Percentiles rank a stretch among this genome's conserved stretches.
Evolutionary conservation across 2,329 filamentous ascomycete species (phyloP).

Genomic region (Ambrosiella xylebori): DNA sequence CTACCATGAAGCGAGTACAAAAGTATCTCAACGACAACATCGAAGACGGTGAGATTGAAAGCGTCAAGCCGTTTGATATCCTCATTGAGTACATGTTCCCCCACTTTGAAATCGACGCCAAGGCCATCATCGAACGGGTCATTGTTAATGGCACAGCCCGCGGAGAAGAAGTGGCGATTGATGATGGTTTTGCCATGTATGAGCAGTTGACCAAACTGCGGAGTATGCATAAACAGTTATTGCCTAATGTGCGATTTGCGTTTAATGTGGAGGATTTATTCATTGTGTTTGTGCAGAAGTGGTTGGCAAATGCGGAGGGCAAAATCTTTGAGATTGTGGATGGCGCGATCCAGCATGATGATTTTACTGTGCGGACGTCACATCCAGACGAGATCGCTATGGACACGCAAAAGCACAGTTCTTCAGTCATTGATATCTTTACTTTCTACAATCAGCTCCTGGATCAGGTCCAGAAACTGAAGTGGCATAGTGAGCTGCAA

Average conservation of each 20-base stretch:
- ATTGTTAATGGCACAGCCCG: constrained; percentile 53
- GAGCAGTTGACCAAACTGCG: constrained; percentile 74
- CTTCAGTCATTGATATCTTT: constrained; percentile 86
- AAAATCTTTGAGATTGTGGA: constrained; percentile 75
- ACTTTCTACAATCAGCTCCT: constrained; percentile 83
- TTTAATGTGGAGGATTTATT: constrained; percentile 78
- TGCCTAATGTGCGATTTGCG: constrained; percentile 59
- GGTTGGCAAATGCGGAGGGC: constrained; percentile 66
- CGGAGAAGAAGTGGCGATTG: constrained; percentile 60
- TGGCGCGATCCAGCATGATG: constrained; percentile 76
- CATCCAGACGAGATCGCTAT: constrained; percentile 44
- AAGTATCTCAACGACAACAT: constrained; percentile 64
- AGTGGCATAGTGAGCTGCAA: constrained; percentile 87
- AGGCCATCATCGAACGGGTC: constrained; percentile 69
- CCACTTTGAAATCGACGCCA: constrained; percentile 75
- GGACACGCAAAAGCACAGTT: constrained; percentile 77
- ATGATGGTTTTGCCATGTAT: constrained; percentile 91
- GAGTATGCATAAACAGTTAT: constrained; percentile 55
- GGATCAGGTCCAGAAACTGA: constrained; percentile 67
- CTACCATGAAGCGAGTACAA: constrained; percentile 71
- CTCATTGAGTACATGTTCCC: constrained; percentile 74
- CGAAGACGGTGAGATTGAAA: constrained; percentile 58
- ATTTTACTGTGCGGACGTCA: constrained; percentile 58
- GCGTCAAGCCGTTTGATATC: constrained; percentile 46
- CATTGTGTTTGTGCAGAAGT: constrained; percentile 88